Evolutionary conservation across 192 early-diverging fungal species (phyloP).

Genomic region (Rhizophagus sp.): DNA sequence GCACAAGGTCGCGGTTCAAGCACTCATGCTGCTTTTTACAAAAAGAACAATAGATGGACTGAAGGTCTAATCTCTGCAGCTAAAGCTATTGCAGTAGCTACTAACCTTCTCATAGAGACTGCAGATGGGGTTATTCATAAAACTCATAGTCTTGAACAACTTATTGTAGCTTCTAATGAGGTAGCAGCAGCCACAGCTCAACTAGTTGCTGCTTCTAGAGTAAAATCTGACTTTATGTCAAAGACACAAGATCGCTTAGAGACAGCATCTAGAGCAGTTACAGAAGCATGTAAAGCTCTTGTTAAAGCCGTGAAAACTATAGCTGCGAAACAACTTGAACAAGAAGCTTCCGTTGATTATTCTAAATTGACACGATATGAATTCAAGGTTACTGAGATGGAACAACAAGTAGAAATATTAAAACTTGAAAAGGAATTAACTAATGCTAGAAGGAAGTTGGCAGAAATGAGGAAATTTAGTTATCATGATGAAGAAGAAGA

Average conservation of each 20-base stretch:
- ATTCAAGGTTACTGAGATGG: conserved; percentile 96
- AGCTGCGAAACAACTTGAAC: conserved; percentile 70
- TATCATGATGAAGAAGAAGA: conserved; percentile 66
- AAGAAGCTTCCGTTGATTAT: conserved; percentile 59
- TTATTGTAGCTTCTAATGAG: conserved; percentile 97
- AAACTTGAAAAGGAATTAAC: conserved; percentile 92
- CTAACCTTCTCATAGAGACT: conserved; percentile 88
- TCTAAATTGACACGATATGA: conserved; percentile 84
- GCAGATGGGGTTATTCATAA: conserved; percentile 95
- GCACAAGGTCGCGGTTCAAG: conserved; percentile 82
- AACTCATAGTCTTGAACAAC: conserved; percentile 88
- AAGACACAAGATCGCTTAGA: conserved; percentile 94
- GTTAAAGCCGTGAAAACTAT: conserved; percentile 91
- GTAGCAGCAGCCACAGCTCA: conserved; percentile 96
- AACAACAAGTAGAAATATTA: conserved; percentile 95
- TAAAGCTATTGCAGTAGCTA: conserved; percentile 92
- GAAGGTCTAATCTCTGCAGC: conserved; percentile 98
- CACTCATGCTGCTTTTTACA: conserved; percentile 90
- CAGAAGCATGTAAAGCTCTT: conserved; percentile 85
- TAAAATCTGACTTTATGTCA: conserved; percentile 90
- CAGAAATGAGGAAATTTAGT: conserved; percentile 87
- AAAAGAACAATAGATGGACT: conserved; percentile 99
- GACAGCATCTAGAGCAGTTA: conserved; percentile 89
- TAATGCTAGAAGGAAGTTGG: conserved; percentile 81
- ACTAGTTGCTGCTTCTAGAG: conserved; percentile 93